A percentile compares a stretch with the other conserved stretches of the same genome.
These are phyloP conservation scores for Euphrasia confusa DNA, from an alignment of 257 asterid genomes.

Conservation along the genomic window DNA sequence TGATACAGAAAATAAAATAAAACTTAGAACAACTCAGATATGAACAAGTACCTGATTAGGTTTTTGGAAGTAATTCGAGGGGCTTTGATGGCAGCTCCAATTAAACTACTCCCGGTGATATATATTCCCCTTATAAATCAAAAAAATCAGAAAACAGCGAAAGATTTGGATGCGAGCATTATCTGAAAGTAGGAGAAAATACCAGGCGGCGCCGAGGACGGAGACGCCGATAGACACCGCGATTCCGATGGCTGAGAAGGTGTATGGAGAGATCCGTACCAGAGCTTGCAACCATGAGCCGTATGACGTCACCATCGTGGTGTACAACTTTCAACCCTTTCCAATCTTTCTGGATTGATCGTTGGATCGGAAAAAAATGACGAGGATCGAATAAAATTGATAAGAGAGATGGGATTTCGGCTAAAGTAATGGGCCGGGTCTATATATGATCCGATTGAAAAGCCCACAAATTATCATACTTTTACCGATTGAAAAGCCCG, in stretches of 20 bases:
- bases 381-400: slow-evolving; percentile 5
- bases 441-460: not conserved
- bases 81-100: slow-evolving; percentile 80
- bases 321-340: slow-evolving; percentile 3
- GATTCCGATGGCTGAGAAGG: slow-evolving; percentile 88
- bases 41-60: slow-evolving; percentile 40
- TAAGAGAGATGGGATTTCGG: slow-evolving; percentile 1
- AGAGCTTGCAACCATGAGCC: slow-evolving; percentile 89
- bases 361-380: slow-evolving; percentile 27
- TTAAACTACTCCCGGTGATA: slow-evolving; percentile 77
- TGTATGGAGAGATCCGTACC: slow-evolving; percentile 90
- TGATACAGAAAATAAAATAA: not conserved
- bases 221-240: slow-evolving; percentile 94
- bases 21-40: not conserved
- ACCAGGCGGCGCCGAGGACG: slow-evolving; percentile 99
- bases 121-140: slow-evolving; percentile 56
- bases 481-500: too few relatives aligned
- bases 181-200: slow-evolving; percentile 2
- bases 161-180: not conserved
- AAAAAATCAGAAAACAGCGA: slow-evolving; percentile 14
- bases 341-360: slow-evolving; percentile 11
- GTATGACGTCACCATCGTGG: slow-evolving; percentile 58
- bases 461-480: not conserved
- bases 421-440: not conserved
- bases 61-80: slow-evolving; percentile 81